Evolutionary conservation across 176 grass and related monocot genomes (phyloP), one percentile per base, ranked within the genome.

Genomic region (Phoenix roebelenii): DNA sequence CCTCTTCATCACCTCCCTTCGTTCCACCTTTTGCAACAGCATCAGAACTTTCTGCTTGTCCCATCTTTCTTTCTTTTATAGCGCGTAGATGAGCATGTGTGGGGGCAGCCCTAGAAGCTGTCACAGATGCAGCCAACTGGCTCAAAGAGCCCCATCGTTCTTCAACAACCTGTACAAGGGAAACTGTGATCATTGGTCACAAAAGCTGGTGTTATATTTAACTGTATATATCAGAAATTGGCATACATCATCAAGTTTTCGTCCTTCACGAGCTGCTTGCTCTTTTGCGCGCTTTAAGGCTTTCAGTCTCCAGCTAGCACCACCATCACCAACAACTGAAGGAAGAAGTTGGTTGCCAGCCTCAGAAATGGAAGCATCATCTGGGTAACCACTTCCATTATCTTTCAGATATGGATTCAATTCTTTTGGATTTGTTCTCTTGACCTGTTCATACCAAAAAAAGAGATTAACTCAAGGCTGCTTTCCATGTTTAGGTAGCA

Each of bases 201-300:
- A 24, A 23, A 67, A 67, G 16, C 25, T 7, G 51, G 25, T 26
- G 16, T 52, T 67, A 39, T 44, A 14, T 14, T 44, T 12, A 44
- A 12, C 7, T 44, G 35, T 12, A 35, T 35, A 35, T 14, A 44
- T 44, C 35, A 44, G 1, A 44, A 44, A 1, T 44, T 44, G 28
- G 16, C 5, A 55, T 75, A 97, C 93, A 74, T 97, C 81, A 28
- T 92, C 76, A 25, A 97, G 73, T 15, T 83, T 75, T 61, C 64
- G 71, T 49, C 93, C 93, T 81, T 92, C 87, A 18, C 87, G 78
- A 71, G 76, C 66, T 63, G 93, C 84, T 74, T 98, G 93, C 73
- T 98, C 93, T 85, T 88, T 98, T 50, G 93, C 93, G 73, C 93
- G 84, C 59, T 83, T 98, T 70, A 98, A 80, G 64, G 93, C 93